Conservation (phyloP, 345 rosid genomes). For the Turritis glabra region DNA sequence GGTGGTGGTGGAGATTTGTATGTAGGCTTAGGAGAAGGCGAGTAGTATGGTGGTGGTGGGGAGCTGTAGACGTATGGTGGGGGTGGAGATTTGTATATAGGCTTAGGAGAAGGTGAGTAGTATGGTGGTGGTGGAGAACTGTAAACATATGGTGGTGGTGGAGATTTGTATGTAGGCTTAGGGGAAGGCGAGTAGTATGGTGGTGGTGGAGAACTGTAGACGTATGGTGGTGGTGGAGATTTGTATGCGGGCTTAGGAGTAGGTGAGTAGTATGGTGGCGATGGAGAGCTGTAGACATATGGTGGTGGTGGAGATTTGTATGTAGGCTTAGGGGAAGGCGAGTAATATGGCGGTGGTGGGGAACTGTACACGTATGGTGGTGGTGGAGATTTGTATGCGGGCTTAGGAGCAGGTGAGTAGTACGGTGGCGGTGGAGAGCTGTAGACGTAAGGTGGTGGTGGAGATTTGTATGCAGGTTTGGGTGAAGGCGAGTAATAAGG, state of each 20-base stretch:
- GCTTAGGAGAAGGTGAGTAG: neutral
- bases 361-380: neutral
- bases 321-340: neutral
- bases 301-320: neutral
- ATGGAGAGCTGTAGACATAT: neutral
- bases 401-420: neutral
- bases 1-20: conserved; percentile 1
- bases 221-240: neutral
- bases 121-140: neutral
- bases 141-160: neutral
- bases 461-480: neutral
- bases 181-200: neutral
- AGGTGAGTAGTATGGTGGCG: neutral
- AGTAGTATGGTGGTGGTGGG: neutral
- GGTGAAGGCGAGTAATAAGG: neutral
- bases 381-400: neutral
- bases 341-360: neutral
- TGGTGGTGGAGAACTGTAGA: neutral
- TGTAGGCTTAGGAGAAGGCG: neutral
- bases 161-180: neutral
- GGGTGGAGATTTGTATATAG: neutral
- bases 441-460: neutral
- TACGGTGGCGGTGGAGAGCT: neutral
- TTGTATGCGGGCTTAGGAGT: neutral
- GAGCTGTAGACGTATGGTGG: neutral